Conservation (phyloP, 441 rosid genomes). For the Pelargonium myrrhifolium region DNA sequence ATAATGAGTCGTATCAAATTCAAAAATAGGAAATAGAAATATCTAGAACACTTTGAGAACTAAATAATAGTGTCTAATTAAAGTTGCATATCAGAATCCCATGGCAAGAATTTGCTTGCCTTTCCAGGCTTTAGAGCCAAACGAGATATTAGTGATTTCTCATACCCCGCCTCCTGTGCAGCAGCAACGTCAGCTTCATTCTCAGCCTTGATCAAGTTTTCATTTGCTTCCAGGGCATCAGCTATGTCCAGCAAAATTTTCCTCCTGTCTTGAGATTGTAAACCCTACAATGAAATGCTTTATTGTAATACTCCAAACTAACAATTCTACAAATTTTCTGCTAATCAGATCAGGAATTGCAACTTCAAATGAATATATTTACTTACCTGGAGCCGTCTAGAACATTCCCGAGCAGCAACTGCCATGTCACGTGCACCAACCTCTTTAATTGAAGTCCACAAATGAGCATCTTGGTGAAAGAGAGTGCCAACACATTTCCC, state of each 20-base stretch:
- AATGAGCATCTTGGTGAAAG: constrained; percentile 2
- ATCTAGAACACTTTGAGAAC: background rate
- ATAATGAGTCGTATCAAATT: background rate
- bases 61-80: background rate
- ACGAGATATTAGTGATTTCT: constrained; percentile 33
- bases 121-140: constrained; percentile 41
- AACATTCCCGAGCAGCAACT: background rate
- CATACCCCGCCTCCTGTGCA: constrained; percentile 39
- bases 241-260: constrained; percentile 38
- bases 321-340: background rate
- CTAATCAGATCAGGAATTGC: background rate
- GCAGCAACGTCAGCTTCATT: constrained; percentile 40
- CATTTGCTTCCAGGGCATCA: constrained; percentile 37
- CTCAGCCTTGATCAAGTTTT: constrained; percentile 32
- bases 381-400: constrained; percentile 2
- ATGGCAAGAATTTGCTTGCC: constrained; percentile 22
- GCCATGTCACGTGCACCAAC: background rate
- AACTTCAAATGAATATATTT: background rate
- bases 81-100: background rate
- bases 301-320: background rate
- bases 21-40: background rate
- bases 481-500: constrained; percentile 2
- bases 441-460: constrained; percentile 2
- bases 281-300: constrained; percentile 19
- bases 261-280: constrained; percentile 31